Evolutionary conservation across 2,329 filamentous ascomycete genomes (phyloP).

Genomic region (Arachnomyces sp.): DNA sequence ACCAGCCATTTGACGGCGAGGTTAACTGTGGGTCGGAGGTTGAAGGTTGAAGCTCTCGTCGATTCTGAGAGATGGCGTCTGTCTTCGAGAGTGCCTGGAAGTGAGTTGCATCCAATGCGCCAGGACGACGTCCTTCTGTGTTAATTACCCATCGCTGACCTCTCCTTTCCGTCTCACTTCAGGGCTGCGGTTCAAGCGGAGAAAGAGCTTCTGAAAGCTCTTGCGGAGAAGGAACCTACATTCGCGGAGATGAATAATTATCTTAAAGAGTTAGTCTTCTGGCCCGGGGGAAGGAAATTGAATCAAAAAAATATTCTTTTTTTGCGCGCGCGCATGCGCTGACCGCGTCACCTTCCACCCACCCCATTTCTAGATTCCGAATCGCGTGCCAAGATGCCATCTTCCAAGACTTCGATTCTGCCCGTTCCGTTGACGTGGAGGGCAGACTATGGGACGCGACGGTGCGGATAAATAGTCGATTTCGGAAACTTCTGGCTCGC

Average conservation of each 20-base stretch:
- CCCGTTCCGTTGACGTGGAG: constrained; percentile 56
- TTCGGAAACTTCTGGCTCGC: constrained; percentile 59
- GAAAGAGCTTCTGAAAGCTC: constrained; percentile 39
- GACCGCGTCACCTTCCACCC: constrained; percentile 5
- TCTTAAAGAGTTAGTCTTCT: constrained; percentile 31
- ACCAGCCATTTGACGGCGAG: constrained; percentile 51
- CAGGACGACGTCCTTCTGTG: constrained; percentile 4
- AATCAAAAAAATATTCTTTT: neutral
- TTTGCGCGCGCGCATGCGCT: constrained; percentile 8
- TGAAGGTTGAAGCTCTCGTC: constrained; percentile 10
- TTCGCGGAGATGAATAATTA: constrained; percentile 43
- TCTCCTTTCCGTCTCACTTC: constrained; percentile 7
- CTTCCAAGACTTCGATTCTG: constrained; percentile 51
- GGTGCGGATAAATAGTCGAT: constrained; percentile 66
- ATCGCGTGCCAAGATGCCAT: constrained; percentile 62
- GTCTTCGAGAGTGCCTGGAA: constrained; percentile 44
- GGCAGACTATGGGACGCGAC: constrained; percentile 70
- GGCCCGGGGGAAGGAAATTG: constrained; percentile 2
- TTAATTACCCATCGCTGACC: constrained; percentile 8
- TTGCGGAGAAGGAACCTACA: constrained; percentile 42
- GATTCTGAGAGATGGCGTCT: constrained; percentile 34
- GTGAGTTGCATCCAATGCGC: constrained; percentile 29
- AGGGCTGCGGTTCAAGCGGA: constrained; percentile 39
- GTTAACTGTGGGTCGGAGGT: constrained; percentile 44
- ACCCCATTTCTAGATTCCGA: constrained; percentile 50